Base-by-base conservation (phyloP, 306 rosid genomes). In the Trifolium pratense region DNA sequence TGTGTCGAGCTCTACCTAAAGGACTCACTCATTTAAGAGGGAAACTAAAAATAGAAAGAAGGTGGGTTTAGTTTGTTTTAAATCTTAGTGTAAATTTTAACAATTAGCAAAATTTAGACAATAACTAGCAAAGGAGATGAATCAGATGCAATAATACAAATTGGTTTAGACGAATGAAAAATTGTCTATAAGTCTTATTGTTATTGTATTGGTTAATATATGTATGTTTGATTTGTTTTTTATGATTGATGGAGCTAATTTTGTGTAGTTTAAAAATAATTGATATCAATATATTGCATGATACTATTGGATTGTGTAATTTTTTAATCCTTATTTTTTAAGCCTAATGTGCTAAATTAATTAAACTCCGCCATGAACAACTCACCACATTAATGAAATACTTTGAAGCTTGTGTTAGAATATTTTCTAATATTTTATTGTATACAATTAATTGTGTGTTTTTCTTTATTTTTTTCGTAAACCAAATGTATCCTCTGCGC, bases 51-150 rank as follows among this genome's bases (percentile, higher is more conserved):
- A 51, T 80, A 68, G 76, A 49, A 59, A 26, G 0, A 20, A 5
- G 40, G 7, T 49, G 6, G 10, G 36, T 10, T 73, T 11, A 21
- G 13, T 5, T 48, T n/a, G 26, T 66, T 57, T 20, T 58, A 9
- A 48, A 16, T 31, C 20, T n/a, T 26, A 37, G 14, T 1, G 26
- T 1, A 25, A 32, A 17, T 29, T 10, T 29, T 49, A 18, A 59
- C 43, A 51, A 74, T 17, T 39, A 59, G 9, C 18, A 40, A 74
- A 74, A 37, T 49, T 51, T 67, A 64, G 29, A 52, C 5, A 18
- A 52, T 52, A 9, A 17, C 13, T 9, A 18, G 0, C 1, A 0
- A 17, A 52, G 2, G 9, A 48, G 2, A 9, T 9, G 15, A 52
- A 7, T 18, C 26, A 1, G 0, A 8, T 3, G 6, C 6, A 13